Conservation (phyloP, 345 rosid genomes). For the Noccaea caerulescens region DNA sequence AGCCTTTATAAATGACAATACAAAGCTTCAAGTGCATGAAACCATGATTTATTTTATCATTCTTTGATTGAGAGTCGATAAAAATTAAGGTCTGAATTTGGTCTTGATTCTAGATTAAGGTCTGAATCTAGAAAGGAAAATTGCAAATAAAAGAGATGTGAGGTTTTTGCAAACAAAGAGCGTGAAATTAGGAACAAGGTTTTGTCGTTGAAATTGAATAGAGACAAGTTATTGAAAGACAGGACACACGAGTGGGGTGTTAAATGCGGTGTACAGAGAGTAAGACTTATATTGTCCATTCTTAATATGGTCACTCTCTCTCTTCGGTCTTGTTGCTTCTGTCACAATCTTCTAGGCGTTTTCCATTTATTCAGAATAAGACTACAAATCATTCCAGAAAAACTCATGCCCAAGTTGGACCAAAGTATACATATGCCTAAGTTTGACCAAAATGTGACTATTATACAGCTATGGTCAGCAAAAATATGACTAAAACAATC, state of each 20-base stretch:
- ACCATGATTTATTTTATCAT: neutral
- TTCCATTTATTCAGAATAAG: slow-evolving; percentile 33
- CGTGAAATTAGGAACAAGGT: slow-evolving; percentile 40
- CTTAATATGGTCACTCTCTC: slow-evolving; percentile 2
- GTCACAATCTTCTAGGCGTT: slow-evolving; percentile 34
- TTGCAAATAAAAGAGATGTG: neutral
- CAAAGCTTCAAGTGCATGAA: neutral
- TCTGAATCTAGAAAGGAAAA: neutral
- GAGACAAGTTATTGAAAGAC: slow-evolving; percentile 40
- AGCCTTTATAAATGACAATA: neutral
- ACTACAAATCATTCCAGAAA: slow-evolving; percentile 27
- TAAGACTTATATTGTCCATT: slow-evolving; percentile 34
- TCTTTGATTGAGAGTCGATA: neutral
- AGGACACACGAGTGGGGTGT: slow-evolving; percentile 49
- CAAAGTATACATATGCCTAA: slow-evolving; percentile 17
- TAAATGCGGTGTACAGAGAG: slow-evolving; percentile 39
- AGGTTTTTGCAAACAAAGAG: slow-evolving; percentile 25
- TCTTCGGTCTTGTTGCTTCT: slow-evolving; percentile 39
- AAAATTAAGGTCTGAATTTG: neutral
- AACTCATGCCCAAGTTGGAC: slow-evolving; percentile 18
- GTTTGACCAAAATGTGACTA: slow-evolving; percentile 21
- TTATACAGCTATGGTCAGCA: slow-evolving; percentile 20
- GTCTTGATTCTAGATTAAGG: neutral
- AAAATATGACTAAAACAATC: neutral
- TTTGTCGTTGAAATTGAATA: slow-evolving; percentile 40